Base-by-base conservation (phyloP, 2,329 filamentous ascomycete species). In the Xylogone sp. region DNA sequence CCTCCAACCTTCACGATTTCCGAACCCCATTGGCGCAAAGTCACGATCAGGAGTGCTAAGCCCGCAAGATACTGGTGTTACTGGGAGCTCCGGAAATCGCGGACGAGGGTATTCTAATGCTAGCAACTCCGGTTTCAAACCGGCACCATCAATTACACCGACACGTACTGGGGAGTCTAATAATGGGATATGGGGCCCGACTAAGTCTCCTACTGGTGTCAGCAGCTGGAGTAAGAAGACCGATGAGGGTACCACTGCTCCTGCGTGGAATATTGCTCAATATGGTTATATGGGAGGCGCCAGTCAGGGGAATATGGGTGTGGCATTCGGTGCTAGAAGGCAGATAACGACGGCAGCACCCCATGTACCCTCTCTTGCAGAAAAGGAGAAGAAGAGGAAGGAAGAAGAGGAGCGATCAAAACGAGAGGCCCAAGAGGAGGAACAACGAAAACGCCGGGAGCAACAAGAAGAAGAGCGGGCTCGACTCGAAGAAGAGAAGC, bases 201-300 rank as follows among this genome's bases (percentile, higher is more conserved):
- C 83, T 9, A 88, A 83, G 62, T 78, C 83, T 48, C 76, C 81
- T 39, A 65, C 71, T 24, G 69, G 75, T 1, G 82, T 93, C 55
- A 96, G 88, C 66, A 95, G 84, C 70, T 97, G 94, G 94, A 96
- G 89, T 69, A 95, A 84, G 68, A 89, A 81, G 68, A 80, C 82
- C 50, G 90, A 97, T 60, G 88, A 97, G 68, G 82, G 82, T 16
- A 79, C 78, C 43, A 97, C 92, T 1, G 79, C 86, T 21, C 94
- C 94, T 0, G 94, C 94, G 1, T 99, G 94, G 94, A 99, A 97
- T 67, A 97, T 97, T 61, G 88, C 92, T 52, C 94, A 99, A 67
- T 99, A 99, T 66, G 92, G 94, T 7, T 99, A 97, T 70, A 94
- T 97, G 87, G 94, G 94, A 52, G 94, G 94, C 46, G 94, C 94